Evolutionary conservation across 176 grass and related monocot species (phyloP), one percentile per base, ranked within the genome.

Genomic region (Canna indica): DNA sequence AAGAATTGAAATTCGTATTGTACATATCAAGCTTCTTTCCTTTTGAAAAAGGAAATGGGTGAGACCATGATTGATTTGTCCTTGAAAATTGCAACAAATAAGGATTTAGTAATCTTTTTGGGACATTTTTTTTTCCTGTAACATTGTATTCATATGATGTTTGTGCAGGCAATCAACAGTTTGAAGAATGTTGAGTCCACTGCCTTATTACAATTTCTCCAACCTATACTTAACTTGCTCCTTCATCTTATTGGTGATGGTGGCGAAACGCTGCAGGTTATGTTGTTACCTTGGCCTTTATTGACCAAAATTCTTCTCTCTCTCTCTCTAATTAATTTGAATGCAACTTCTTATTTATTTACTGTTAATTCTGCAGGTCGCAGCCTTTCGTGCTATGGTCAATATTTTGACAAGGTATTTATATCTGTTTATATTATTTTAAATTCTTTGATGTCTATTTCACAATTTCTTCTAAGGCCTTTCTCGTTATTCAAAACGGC

Each of bases 201-300:
- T 27, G 84, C 78, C 28, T 73, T 99, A 30, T 74, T 99, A 70
- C 94, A 99, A 29, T 99, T 99, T 86, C 82, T 99, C 45, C 90
- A 90, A 80, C 86, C 94, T 1, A 99, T 99, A 80, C 94, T 99
- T 76, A 93, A 94, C 64, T 94, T 99, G 95, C 84, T 99, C 36
- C 89, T 99, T 57, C 95, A 90, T 81, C 86, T 99, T 79, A 99
- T 99, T 84, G 95, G 95, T 50, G 95, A 99, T 84, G 95, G 95
- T 18, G 95, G 95, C 77, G 94, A 99, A 87, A 99, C 94, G 69
- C 86, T 99, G 75, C 94, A 99, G 94, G 94, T 99, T 77, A 22
- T 85, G 61, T 84, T 77, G 7, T 60, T 76, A 69, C 27, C 36
- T 34, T 2, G 15, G 13, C 22, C 30, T 64, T 66, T 38, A 24